Evolutionary conservation across 345 rosid species (phyloP).

Genomic region (Lepidium didymum): DNA sequence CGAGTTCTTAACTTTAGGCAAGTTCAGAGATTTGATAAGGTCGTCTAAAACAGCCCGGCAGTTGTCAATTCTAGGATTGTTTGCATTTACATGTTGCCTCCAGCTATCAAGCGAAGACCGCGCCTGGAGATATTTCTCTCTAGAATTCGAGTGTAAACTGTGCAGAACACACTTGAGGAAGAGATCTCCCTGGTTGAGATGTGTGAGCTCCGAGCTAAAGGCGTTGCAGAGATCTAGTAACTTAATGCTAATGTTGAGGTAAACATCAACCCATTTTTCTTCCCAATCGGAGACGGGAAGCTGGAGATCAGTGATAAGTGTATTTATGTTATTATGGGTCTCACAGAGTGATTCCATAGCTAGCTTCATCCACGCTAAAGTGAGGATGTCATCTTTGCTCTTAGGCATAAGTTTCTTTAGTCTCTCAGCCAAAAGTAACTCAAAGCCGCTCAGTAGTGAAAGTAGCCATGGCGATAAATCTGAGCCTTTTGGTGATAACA

Average conservation of each 20-base stretch:
- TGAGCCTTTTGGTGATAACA: constrained; percentile 67
- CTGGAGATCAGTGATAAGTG: constrained; percentile 63
- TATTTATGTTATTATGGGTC: constrained; percentile 57
- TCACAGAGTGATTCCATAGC: constrained; percentile 76
- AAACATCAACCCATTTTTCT: constrained; percentile 85
- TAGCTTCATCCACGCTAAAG: constrained; percentile 73
- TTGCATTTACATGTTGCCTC: constrained; percentile 57
- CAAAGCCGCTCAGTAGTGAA: constrained; percentile 47
- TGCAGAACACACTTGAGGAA: constrained; percentile 63
- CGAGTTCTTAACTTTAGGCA: constrained; percentile 88
- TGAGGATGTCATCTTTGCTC: constrained; percentile 53
- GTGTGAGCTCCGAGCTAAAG: constrained; percentile 70
- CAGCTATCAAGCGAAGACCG: constrained; percentile 67
- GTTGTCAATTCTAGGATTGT: constrained; percentile 56
- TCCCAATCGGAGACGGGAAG: constrained; percentile 87
- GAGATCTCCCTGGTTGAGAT: constrained; percentile 76
- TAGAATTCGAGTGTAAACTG: constrained; percentile 45
- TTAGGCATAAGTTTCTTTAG: constrained; percentile 55
- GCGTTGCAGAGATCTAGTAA: constrained; percentile 73
- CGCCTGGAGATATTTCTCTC: constrained; percentile 44
- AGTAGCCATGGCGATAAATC: constrained; percentile 50
- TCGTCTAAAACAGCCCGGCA: constrained; percentile 49
- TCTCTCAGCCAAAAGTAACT: constrained; percentile 54
- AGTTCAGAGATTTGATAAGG: constrained; percentile 45
- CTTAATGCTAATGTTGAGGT: constrained; percentile 80